Percentiles rank a stretch among this genome's conserved stretches.
These are phyloP conservation scores for Colletotrichum sp. DNA, from an alignment of 2,329 filamentous ascomycete species.

Conservation along the genomic window DNA sequence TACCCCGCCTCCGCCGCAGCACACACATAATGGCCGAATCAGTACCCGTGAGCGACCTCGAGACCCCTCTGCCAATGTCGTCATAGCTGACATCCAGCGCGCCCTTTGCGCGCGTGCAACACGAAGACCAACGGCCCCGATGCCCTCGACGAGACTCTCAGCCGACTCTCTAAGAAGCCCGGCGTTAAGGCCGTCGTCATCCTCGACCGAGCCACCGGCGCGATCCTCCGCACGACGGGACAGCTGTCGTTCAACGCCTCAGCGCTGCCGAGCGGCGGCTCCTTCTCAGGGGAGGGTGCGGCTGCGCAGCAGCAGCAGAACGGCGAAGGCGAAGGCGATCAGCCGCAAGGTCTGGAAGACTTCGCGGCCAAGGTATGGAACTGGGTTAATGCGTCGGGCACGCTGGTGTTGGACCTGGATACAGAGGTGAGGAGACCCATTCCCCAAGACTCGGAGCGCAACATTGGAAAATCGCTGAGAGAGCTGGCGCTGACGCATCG, in stretches of 20 bases:
- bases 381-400: slow-evolving; percentile 73
- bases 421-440: slow-evolving; percentile 61
- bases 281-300: slow-evolving; percentile 51
- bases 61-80: slow-evolving; percentile 10
- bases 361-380: slow-evolving; percentile 79
- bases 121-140: slow-evolving; percentile 55
- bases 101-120: background rate
- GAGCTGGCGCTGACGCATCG: background rate
- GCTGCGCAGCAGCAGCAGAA: slow-evolving; percentile 30
- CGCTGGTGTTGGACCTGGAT: slow-evolving; percentile 75
- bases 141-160: slow-evolving; percentile 68
- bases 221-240: slow-evolving; percentile 78
- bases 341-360: slow-evolving; percentile 66
- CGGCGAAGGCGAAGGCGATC: slow-evolving; percentile 43
- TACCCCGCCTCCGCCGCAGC: background rate
- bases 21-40: slow-evolving; percentile 25
- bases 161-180: slow-evolving; percentile 76
- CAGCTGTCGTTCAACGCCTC: slow-evolving; percentile 57
- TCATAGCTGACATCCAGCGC: slow-evolving; percentile 19
- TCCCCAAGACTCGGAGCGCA: background rate
- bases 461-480: background rate
- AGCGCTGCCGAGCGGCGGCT: slow-evolving; percentile 19
- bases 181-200: slow-evolving; percentile 81
- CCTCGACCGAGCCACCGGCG: slow-evolving; percentile 73
- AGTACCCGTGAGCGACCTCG: slow-evolving; percentile 15